Evolutionary conservation across 768 basidiomycete species (phyloP), one percentile per base, ranked within the genome.

Genomic region (Leccinellum luteum): DNA sequence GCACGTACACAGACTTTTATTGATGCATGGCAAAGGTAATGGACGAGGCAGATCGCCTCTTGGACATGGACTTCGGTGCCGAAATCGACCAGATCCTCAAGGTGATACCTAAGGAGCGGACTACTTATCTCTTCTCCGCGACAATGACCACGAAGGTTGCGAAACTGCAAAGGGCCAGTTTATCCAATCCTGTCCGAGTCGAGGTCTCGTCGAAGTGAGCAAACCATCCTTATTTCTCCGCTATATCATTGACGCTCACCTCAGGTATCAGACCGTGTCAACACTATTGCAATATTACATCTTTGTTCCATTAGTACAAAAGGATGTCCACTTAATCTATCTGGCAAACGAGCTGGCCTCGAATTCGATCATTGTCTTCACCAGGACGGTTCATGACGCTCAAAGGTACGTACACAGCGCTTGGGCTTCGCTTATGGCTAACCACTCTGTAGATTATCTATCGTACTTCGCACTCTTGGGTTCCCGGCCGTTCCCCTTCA

Each of bases 131-230:
- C 2, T 99, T 94, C 77, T 98, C 96, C 13, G 97, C 96, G 6
- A 98, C 96, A 21, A 98, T 99, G 96, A 96, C 97, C 12, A 94
- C 93, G 14, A 98, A 98, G 75, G 94, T 99, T 4, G 93, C 91
- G 12, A 98, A 98, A 73, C 79, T 99, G 12, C 96, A 98, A 71
- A 77, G 96, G 53, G 95, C 97, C 31, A 94, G 92, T 78, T 78
- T 98, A 68, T 83, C 84, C 31, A 94, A 96, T 68, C 97, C 97
- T n/a, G 85, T 95, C 25, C 83, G 90, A 62, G 86, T 98, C 2
- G 95, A 98, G 72, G 93, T 98, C 3, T 89, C 91, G 7, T 83
- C 89, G 67, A 98, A 96, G 94, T 94, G 73, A 64, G 88, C 71
- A 44, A 41, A 30, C 14, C 6, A 13, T 15, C 48, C 10, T 51